Evolutionary conservation across 2,329 filamentous ascomycete species (phyloP).

Genomic region (Sphaceloma murrayae): DNA sequence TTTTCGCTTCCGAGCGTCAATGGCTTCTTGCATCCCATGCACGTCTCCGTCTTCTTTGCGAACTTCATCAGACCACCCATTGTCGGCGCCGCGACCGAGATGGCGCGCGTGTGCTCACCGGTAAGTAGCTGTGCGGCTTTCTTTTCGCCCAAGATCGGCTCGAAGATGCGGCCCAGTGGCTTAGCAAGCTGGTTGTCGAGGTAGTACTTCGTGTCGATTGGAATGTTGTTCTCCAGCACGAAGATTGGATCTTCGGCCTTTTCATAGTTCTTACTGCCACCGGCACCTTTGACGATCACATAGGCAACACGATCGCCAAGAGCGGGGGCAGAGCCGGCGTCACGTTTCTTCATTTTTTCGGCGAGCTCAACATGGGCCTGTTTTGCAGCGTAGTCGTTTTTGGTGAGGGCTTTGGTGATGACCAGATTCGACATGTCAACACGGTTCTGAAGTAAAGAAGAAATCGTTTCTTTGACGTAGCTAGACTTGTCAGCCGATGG

Average conservation of each 20-base stretch:
- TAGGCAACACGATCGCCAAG: constrained; percentile 95
- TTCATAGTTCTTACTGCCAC: constrained; percentile 90
- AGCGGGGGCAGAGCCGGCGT: constrained; percentile 83
- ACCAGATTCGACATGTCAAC: constrained; percentile 98
- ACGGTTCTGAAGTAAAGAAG: constrained; percentile 92
- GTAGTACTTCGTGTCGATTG: constrained; percentile 97
- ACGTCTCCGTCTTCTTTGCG: constrained; percentile 92
- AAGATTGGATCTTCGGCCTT: constrained; percentile 95
- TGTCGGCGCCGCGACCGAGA: constrained; percentile 82
- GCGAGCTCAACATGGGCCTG: constrained; percentile 95
- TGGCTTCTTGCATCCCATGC: constrained; percentile 98
- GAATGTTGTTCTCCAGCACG: constrained; percentile 93
- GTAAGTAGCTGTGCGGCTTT: constrained; percentile 78
- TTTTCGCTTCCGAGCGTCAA: constrained; percentile 69
- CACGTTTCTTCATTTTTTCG: constrained; percentile 92
- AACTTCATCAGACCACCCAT: constrained; percentile 97
- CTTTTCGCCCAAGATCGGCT: constrained; percentile 90
- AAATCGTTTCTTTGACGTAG: constrained; percentile 93
- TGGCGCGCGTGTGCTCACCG: constrained; percentile 89
- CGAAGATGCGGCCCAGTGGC: constrained; percentile 88
- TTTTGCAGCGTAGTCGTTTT: constrained; percentile 79
- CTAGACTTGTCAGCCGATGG: constrained; percentile 39
- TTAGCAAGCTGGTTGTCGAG: constrained; percentile 97
- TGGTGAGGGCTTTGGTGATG: constrained; percentile 93
- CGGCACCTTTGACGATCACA: constrained; percentile 88